Evolutionary conservation across 148 eudicot species (phyloP).

Genomic region (Pharnaceum exiguum): DNA sequence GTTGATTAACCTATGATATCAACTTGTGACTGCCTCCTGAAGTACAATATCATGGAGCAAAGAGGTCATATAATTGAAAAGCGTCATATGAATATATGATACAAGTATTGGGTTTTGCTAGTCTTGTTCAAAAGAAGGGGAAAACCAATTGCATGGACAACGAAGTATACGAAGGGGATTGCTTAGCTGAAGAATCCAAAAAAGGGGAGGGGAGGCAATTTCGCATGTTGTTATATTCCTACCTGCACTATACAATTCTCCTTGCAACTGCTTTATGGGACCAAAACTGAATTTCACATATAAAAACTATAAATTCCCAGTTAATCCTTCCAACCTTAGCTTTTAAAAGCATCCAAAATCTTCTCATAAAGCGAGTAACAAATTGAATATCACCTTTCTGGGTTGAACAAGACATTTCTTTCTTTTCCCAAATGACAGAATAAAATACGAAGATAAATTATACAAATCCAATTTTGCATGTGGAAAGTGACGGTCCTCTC

Average conservation of each 20-base stretch:
- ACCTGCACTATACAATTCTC: conserved; percentile 42
- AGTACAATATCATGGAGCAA: neutral
- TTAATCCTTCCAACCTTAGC: neutral
- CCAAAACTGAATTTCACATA: conserved; percentile 34
- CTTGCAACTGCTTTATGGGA: conserved; percentile 54
- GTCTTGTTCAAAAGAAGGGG: neutral
- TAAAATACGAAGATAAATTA: neutral
- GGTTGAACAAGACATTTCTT: conserved; percentile 33
- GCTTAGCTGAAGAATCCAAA: conserved; percentile 15
- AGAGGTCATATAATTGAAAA: neutral
- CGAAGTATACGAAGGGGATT: neutral
- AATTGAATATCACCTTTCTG: conserved; percentile 54
- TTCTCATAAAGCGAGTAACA: conserved; percentile 43
- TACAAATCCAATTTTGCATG: conserved; percentile 16
- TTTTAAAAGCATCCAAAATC: conserved; percentile 40
- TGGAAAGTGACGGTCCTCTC: conserved; percentile 34
- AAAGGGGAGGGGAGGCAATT: conserved; percentile 1
- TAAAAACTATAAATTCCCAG: neutral
- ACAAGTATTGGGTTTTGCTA: no score
- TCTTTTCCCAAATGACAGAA: neutral
- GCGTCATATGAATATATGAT: no score
- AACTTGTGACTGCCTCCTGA: no score
- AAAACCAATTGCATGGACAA: neutral
- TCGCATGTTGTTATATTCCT: conserved; percentile 56
- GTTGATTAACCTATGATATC: no score